Conservation (phyloP, 805 yeast species). For the Saturnispora halmiae region DNA sequence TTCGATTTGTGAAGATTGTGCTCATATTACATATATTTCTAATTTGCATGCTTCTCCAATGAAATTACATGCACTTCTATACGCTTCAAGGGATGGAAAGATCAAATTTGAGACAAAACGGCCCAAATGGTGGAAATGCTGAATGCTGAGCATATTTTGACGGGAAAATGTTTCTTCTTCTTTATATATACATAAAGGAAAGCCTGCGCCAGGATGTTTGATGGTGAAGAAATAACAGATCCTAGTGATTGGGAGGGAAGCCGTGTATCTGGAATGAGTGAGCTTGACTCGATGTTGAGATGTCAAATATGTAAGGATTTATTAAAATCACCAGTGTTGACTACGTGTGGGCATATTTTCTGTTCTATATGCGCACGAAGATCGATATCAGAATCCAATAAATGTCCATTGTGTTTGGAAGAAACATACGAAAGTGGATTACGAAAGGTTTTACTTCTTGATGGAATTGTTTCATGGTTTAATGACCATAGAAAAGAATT, state of each 20-base stretch:
- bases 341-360: constrained; percentile 82
- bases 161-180: background rate
- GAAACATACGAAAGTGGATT: constrained; percentile 64
- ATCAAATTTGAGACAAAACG: constrained; percentile 31
- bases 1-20: constrained; percentile 28
- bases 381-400: constrained; percentile 46
- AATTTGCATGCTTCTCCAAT: constrained; percentile 27
- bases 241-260: constrained; percentile 63
- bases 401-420: constrained; percentile 72
- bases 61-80: constrained; percentile 38
- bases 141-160: constrained; percentile 6
- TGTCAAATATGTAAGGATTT: constrained; percentile 88
- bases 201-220: constrained; percentile 7
- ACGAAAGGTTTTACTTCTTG: constrained; percentile 58
- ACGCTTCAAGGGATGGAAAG: constrained; percentile 21
- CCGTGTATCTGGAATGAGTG: constrained; percentile 43
- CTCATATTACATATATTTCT: constrained; percentile 22
- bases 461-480: constrained; percentile 56
- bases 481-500: constrained; percentile 33
- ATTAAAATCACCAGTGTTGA: constrained; percentile 67
- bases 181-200: background rate
- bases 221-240: constrained; percentile 39
- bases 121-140: constrained; percentile 34
- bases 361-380: constrained; percentile 82
- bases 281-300: constrained; percentile 61